Conservation (phyloP, 2,329 filamentous ascomycete species). For the Sporothrix curviconia region DNA sequence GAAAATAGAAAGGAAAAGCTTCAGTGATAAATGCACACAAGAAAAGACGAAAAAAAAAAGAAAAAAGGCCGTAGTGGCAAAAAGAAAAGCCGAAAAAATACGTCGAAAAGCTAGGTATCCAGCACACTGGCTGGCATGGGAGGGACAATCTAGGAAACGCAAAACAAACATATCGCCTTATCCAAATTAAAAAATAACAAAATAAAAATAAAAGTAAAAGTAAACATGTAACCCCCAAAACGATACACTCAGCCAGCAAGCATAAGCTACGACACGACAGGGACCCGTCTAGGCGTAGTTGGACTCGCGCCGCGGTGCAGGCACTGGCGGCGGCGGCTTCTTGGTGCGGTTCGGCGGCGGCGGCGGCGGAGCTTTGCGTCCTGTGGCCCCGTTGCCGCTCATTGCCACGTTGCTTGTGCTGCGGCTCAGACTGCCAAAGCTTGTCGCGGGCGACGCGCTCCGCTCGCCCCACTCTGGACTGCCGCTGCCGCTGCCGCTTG, state of each 20-base stretch:
- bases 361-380: constrained; percentile 39
- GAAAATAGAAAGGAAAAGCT: background rate
- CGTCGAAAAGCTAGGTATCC: background rate
- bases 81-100: background rate
- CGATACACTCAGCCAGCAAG: too few relatives aligned
- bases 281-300: too few relatives aligned
- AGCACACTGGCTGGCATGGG: background rate
- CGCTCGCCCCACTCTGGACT: constrained; percentile 46
- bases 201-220: background rate
- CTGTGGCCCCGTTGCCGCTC: background rate
- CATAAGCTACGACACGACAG: too few relatives aligned
- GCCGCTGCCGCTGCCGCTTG: constrained; percentile 36
- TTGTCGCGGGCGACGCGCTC: constrained; percentile 50
- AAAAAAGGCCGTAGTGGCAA: background rate
- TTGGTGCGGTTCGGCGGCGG: constrained; percentile 43
- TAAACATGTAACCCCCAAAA: too few relatives aligned
- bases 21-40: too few relatives aligned
- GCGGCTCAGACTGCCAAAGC: constrained; percentile 47
- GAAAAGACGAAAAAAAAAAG: background rate
- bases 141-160: constrained; percentile 3
- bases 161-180: too few relatives aligned
- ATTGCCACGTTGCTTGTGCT: constrained; percentile 33
- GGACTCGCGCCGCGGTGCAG: constrained; percentile 24
- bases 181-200: background rate
- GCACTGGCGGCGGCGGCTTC: constrained; percentile 50